Evolutionary conservation across 768 basidiomycete genomes (phyloP).

Genomic region (Suillus placidus): DNA sequence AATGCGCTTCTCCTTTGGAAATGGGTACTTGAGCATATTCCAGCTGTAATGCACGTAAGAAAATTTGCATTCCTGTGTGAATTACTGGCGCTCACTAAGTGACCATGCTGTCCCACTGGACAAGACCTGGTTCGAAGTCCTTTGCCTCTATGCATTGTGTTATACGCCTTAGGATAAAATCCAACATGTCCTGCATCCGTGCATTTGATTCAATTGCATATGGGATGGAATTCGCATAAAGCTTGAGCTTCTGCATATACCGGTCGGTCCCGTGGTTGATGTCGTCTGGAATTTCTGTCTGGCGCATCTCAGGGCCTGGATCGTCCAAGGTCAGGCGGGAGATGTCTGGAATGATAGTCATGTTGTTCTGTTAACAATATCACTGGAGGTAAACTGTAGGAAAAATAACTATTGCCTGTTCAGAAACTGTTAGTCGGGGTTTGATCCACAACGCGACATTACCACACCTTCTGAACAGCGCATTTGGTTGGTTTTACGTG

Average conservation of each 20-base stretch:
- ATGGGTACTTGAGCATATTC: conserved; percentile 83
- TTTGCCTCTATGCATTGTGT: conserved; percentile 75
- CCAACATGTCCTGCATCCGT: conserved; percentile 76
- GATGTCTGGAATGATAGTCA: conserved; percentile 50
- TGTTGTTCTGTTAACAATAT: not conserved
- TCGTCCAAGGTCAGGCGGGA: conserved; percentile 48
- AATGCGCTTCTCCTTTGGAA: conserved; percentile 79
- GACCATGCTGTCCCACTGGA: conserved; percentile 81
- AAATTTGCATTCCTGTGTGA: conserved; percentile 13
- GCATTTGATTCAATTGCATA: conserved; percentile 77
- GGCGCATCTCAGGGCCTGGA: conserved; percentile 20
- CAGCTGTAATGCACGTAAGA: conserved; percentile 51
- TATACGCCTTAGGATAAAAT: conserved; percentile 69
- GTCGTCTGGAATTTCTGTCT: conserved; percentile 34
- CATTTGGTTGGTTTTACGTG: not conserved
- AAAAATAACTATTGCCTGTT: not conserved
- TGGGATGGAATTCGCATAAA: conserved; percentile 67
- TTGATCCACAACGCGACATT: not conserved
- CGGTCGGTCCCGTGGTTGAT: conserved; percentile 40
- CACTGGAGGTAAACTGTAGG: conserved; percentile 2
- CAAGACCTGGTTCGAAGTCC: conserved; percentile 80
- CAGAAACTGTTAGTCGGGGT: conserved; percentile 10
- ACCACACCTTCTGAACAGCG: not conserved
- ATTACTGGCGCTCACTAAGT: conserved; percentile 55
- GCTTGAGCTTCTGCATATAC: conserved; percentile 60